Evolutionary conservation across 495 filamentous ascomycete genomes (phyloP), one percentile per base, ranked within the genome.

Genomic region (Evernia prunastri): DNA sequence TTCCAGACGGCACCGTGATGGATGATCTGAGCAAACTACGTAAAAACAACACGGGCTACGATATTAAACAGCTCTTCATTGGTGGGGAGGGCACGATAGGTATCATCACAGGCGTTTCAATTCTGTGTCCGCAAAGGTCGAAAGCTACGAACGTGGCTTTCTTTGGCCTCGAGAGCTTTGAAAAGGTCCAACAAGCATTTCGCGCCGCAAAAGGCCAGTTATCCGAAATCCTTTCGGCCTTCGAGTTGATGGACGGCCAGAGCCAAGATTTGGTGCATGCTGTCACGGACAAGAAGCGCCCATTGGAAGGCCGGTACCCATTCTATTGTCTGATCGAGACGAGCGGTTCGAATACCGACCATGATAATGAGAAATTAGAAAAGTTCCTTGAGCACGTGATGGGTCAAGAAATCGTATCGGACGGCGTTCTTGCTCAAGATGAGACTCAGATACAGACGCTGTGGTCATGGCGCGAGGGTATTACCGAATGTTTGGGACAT

Each of bases 11-110:
- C 39, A 96, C 90, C 17, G 83, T 98, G 61, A 80, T 98, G 18
- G 87, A 98, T 66, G 89, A 96, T 61, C 83, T 98, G 31, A 89
- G 83, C 61, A 90, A 80, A 60, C 77, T 97, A 45, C 87, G 95
- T 58, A 98, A 98, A 79, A 97, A 98, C 81, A 98, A 98, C 77
- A 98, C 89, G 61, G 94, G 94, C 29, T 97, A 97, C 74, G 94
- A 97, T 72, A 77, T 98, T 51, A 98, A 98, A 80, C 94, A 98
- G 75, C 83, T 98, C 29, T 97, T 97, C 74, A 95, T 98, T 67
- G 94, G 94, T 27, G 86, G 85, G 29, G 94, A 98, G 73, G 94
- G 94, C 27, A 97, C 94, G 11, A 87, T 98, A 64, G 94, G 94
- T 56, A 87, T 97, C 69, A 88, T 98, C 67, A 98, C 94, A 25